phyloP scores from a whole-genome alignment of 106 monocot genomes.

The Dactylorhiza incarnata region DNA sequence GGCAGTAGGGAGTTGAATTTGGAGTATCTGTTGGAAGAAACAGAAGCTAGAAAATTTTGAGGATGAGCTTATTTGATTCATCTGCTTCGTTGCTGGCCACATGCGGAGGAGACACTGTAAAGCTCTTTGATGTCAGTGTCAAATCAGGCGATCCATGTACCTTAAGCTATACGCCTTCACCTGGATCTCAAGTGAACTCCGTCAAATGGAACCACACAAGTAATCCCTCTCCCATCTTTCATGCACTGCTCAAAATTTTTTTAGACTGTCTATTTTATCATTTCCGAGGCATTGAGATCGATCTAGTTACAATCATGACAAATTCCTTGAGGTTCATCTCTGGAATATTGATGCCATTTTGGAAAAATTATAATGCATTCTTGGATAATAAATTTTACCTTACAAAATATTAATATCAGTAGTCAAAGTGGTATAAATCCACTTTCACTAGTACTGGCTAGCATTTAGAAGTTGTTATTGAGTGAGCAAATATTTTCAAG shows the following conservation, averaged over 20 bases:
- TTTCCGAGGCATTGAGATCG: background rate
- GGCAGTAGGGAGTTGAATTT: background rate
- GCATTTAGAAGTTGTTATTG: background rate
- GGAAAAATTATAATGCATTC: background rate
- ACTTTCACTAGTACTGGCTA: background rate
- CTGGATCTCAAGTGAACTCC: constrained; percentile 62
- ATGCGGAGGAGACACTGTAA: constrained; percentile 93
- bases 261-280: background rate
- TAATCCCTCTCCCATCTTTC: constrained; percentile 10
- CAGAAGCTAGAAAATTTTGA: background rate
- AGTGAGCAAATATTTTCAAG: background rate
- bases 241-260: background rate
- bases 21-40: background rate
- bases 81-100: constrained; percentile 59
- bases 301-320: background rate
- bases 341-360: background rate
- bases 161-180: constrained; percentile 65
- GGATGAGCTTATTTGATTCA: constrained; percentile 60
- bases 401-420: background rate
- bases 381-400: background rate
- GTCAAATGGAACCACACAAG: constrained; percentile 98
- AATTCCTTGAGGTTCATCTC: background rate
- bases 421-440: background rate
- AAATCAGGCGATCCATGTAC: constrained; percentile 78
- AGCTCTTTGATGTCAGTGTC: constrained; percentile 72